These are phyloP conservation scores for Pyrus pyrifolia DNA, from an alignment of 306 rosid species.

Conservation along the genomic window DNA sequence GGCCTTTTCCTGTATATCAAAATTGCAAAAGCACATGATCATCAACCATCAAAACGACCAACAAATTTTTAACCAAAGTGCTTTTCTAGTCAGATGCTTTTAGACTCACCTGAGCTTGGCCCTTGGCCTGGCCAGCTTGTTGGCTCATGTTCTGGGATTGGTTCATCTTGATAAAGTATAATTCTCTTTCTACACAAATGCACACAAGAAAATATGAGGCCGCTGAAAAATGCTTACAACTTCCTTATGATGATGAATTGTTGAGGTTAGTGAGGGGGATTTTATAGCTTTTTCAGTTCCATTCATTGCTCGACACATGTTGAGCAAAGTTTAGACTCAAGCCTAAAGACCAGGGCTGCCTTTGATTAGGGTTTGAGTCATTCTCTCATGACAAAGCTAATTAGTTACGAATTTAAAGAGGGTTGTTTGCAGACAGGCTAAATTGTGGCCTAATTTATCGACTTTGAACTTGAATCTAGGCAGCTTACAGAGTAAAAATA, in stretches of 20 bases:
- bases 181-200: not conserved
- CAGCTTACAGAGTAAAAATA: no score
- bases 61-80: not conserved
- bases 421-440: not conserved
- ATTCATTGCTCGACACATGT: conserved; percentile 4
- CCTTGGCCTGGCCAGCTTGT: conserved; percentile 39
- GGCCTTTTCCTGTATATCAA: conserved; percentile 35
- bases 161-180: conserved; percentile 27
- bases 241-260: not conserved
- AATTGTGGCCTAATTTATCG: no score
- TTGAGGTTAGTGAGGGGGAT: not conserved
- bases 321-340: not conserved
- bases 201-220: not conserved
- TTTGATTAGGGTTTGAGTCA: not conserved
- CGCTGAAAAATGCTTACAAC: not conserved
- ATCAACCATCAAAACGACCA: not conserved
- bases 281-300: conserved; percentile 9
- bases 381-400: not conserved
- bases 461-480: no score
- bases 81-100: not conserved
- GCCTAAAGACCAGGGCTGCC: conserved; percentile 2
- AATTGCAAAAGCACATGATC: not conserved
- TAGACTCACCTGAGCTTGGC: conserved; percentile 21
- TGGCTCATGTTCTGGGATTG: conserved; percentile 17
- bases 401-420: not conserved